Base-by-base conservation (phyloP, 345 rosid species). In the Pistacia atlantica region DNA sequence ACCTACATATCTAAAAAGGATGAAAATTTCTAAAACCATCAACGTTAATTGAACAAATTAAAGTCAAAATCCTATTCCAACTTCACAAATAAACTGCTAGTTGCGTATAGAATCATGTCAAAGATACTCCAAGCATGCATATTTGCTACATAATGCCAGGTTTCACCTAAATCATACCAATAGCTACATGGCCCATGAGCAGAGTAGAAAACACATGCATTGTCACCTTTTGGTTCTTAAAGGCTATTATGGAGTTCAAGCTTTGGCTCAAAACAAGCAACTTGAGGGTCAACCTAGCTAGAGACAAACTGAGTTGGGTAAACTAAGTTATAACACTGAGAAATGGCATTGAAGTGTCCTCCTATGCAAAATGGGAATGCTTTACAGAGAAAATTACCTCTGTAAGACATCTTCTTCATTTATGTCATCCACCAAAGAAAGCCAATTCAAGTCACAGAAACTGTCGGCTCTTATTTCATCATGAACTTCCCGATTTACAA, bases 401-500 rank as follows among this genome's bases (percentile, higher is more conserved):
- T 87, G 88, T 86, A 87, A 91, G 79, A 90, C 85, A 84, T 89
- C 90, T 79, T 92, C 91, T 79, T 92, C 91, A 71, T 83, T 83
- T 75, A 79, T 73, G 68, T 86, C 83, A 67, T 78, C 61, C 55
- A 79, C 77, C 42, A 89, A 87, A 84, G 97, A 89, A 81, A 94
- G 93, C 91, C 90, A 90, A 78, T 84, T 86, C 17, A 90, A 81
- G 83, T 89, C 87, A 69, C 86, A 78, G 64, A 83, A 75, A 84
- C 77, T 77, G 59, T 88, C 87, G 71, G 81, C 81, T 79, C 83
- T 81, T 25, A 66, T 77, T 80, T 84, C 89, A 73, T 82, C 86
- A 42, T 79, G 80, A 67, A 86, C 31, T 70, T 83, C 88, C 73
- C 86, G 80, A 72, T 81, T 88, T 65, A 83, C 84, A 67, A 52